Evolutionary conservation across 192 early-diverging fungal genomes (phyloP).

Genomic region (Mortierella antarctica): DNA sequence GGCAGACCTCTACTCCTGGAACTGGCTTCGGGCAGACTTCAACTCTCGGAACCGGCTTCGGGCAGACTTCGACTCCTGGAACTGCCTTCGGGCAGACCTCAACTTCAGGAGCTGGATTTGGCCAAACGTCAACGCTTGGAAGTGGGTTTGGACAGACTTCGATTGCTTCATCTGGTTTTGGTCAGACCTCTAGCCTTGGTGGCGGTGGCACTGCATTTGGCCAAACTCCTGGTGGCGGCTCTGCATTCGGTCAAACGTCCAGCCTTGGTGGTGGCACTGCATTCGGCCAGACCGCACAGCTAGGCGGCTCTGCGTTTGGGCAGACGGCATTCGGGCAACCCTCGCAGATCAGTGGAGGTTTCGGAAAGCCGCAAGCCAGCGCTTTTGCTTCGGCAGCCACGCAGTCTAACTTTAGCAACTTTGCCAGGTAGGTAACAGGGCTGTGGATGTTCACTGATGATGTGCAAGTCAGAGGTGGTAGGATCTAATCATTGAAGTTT

Average conservation of each 20-base stretch:
- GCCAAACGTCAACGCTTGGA: conserved; percentile 9
- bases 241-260: conserved; percentile 15
- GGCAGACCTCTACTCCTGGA: background rate
- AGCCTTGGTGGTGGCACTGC: background rate
- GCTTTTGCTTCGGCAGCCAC: conserved; percentile 16
- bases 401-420: conserved; percentile 48
- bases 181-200: conserved; percentile 4
- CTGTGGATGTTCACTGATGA: background rate
- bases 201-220: conserved; percentile 1
- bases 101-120: conserved; percentile 8
- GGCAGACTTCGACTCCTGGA: conserved; percentile 7
- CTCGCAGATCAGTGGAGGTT: conserved; percentile 2
- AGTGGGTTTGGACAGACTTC: conserved; percentile 10
- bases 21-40: conserved; percentile 6
- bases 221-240: conserved; percentile 10
- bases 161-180: background rate
- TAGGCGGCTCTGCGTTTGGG: conserved; percentile 19
- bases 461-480: background rate
- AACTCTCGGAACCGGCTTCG: conserved; percentile 3
- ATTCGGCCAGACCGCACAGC: conserved; percentile 17
- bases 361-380: background rate
- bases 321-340: conserved; percentile 34
- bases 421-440: conserved; percentile 27
- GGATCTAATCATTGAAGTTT: background rate
- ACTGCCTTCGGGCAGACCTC: conserved; percentile 2